Base-by-base conservation (phyloP, 2,329 filamentous ascomycete species). In the Ceratocystis lukuohia region DNA sequence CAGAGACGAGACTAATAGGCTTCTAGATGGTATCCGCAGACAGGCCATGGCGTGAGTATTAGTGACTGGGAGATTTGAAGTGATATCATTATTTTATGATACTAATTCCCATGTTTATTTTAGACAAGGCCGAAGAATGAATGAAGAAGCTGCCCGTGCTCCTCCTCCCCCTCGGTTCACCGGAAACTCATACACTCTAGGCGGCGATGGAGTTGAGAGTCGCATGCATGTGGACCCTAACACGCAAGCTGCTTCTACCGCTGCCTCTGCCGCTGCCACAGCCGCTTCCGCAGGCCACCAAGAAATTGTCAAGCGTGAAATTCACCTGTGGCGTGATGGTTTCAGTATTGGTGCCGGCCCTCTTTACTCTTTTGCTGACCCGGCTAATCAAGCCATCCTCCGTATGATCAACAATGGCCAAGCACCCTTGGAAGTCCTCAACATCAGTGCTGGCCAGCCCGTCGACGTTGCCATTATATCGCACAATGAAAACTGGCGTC, bases 291-390 rank as follows among this genome's bases (percentile, higher is more conserved):
- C 84, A 88, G 68, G 84, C 37, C 37, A 84, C 63, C 25, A 63
- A 56, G 62, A 67, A 28, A n/a, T 56, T 25, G 56, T 41, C 3
- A 45, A 63, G 12, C 85, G 89, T 63, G 82, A 84, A 10, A 80
- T 95, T 65, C 89, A 93, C 72, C 80, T 94, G 57, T 95, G 90
- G 90, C 81, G 82, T 53, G 87, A 95, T 72, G 90, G 90, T 15
- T 93, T 94, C 77, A 93, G 88, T 70, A 85, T 95, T 68, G 89
- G 92, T 68, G 88, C 94, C 71, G 90, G 90, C 33, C 83, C 86
- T 61, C 82, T 94, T 46, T 86, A 83, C 73, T 84, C 88, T 66
- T 93, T 89, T 72, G 88, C 92, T 71, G 89, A 94, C 74, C 88
- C 89, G 0, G 81, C 81, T 37, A 91, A 93, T 73, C 83, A 85